Conservation (phyloP, 768 basidiomycete species). For the Phylloporus sp. region DNA sequence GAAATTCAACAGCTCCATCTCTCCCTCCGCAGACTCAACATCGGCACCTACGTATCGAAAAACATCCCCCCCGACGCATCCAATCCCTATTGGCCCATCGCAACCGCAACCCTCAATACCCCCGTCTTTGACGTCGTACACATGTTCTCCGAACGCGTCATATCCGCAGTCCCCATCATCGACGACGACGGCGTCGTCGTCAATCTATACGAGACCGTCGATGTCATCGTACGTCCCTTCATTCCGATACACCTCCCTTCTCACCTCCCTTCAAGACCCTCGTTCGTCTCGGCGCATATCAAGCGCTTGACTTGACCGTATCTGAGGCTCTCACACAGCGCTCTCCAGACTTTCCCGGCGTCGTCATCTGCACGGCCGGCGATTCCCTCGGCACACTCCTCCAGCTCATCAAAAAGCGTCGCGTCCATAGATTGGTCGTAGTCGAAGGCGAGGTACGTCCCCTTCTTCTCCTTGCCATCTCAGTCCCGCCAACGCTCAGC, state of each 20-base stretch:
- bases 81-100: conserved; percentile 84
- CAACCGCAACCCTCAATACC: conserved; percentile 85
- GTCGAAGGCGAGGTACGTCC: conserved; percentile 79
- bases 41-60: conserved; percentile 85
- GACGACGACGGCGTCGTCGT: conserved; percentile 90
- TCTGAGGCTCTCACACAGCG: conserved; percentile 89
- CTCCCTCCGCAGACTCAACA: conserved; percentile 78
- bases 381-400: conserved; percentile 90
- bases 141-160: conserved; percentile 93
- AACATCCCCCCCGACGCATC: conserved; percentile 42
- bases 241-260: background rate
- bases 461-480: background rate
- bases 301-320: conserved; percentile 92
- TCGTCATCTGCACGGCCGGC: conserved; percentile 89
- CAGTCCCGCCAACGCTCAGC: conserved; percentile 1
- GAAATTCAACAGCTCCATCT: conserved; percentile 80
- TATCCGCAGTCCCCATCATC: conserved; percentile 95
- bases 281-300: conserved; percentile 90
- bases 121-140: conserved; percentile 98
- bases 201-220: conserved; percentile 97
- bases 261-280: conserved; percentile 59
- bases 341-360: conserved; percentile 92
- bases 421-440: conserved; percentile 92
- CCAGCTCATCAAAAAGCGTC: conserved; percentile 85
- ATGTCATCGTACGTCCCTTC: conserved; percentile 72